Percentiles rank a stretch among this genome's conserved stretches.
phyloP scores from a whole-genome alignment of 768 basidiomycete genomes.

The Pluteus cervinus region DNA sequence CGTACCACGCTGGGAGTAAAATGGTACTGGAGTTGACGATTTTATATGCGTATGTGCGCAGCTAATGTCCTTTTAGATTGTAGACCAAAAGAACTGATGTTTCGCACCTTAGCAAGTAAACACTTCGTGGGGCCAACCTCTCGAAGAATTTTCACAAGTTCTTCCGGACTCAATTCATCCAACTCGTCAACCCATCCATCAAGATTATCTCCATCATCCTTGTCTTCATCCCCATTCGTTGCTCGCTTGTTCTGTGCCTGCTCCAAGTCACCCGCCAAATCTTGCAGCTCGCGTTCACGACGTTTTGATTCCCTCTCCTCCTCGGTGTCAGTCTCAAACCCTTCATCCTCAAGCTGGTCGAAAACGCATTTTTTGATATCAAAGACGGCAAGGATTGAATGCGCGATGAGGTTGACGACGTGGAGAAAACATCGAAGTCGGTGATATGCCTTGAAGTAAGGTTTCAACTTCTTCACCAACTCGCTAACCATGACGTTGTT shows the following conservation, averaged over 20 bases:
- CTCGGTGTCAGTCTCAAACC: background rate
- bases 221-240: conserved; percentile 8
- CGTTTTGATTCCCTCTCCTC: background rate
- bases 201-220: conserved; percentile 11
- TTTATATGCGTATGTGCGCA: conserved; percentile 11
- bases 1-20: conserved; percentile 21
- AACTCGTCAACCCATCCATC: conserved; percentile 21
- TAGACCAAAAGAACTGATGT: conserved; percentile 1
- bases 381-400: background rate
- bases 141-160: background rate
- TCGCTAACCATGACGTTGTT: background rate
- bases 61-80: conserved; percentile 3
- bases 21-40: conserved; percentile 22
- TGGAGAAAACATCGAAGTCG: background rate
- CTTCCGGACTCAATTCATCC: conserved; percentile 9
- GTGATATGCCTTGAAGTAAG: background rate
- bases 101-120: conserved; percentile 26
- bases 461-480: background rate
- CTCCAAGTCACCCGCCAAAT: conserved; percentile 9
- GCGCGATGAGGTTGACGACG: conserved; percentile 1
- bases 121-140: conserved; percentile 15
- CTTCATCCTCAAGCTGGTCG: conserved; percentile 1
- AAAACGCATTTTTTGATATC: too few relatives aligned
- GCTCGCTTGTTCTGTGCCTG: conserved; percentile 10
- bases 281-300: conserved; percentile 5